phyloP scores from a whole-genome alignment of 305 asterid genomes.

The Solanum hybrid region DNA sequence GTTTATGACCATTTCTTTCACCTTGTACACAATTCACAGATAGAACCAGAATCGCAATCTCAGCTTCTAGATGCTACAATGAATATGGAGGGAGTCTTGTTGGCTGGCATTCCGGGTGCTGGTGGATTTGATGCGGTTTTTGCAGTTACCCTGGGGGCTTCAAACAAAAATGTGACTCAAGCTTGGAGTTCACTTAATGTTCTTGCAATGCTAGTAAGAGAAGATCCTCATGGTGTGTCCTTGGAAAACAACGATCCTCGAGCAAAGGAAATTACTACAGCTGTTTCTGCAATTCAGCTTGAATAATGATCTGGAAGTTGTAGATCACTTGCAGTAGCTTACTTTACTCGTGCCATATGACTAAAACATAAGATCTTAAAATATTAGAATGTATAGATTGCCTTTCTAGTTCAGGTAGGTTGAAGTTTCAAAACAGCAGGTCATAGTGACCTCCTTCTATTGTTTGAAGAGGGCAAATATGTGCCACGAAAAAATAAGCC shows the following conservation, averaged over 20 bases:
- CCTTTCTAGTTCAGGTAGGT: background rate
- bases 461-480: background rate
- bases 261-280: constrained; percentile 35
- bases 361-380: background rate
- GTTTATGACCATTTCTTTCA: constrained; percentile 4
- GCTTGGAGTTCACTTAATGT: constrained; percentile 74
- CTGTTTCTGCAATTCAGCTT: constrained; percentile 51
- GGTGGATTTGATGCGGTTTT: constrained; percentile 96
- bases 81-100: constrained; percentile 69
- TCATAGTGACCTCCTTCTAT: background rate
- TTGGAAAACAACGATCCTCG: constrained; percentile 72
- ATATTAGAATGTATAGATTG: background rate
- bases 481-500: constrained; percentile 2
- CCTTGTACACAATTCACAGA: constrained; percentile 32
- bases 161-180: constrained; percentile 42
- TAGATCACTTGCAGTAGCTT: background rate
- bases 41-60: constrained; percentile 89
- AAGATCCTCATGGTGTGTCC: constrained; percentile 81
- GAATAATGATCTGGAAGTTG: constrained; percentile 14
- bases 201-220: constrained; percentile 76
- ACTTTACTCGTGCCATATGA: background rate
- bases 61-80: constrained; percentile 66
- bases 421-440: background rate
- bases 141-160: constrained; percentile 66
- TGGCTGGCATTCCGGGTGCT: constrained; percentile 99